Evolutionary conservation across 106 monocot species (phyloP).

Genomic region (Chionographis japonica): DNA sequence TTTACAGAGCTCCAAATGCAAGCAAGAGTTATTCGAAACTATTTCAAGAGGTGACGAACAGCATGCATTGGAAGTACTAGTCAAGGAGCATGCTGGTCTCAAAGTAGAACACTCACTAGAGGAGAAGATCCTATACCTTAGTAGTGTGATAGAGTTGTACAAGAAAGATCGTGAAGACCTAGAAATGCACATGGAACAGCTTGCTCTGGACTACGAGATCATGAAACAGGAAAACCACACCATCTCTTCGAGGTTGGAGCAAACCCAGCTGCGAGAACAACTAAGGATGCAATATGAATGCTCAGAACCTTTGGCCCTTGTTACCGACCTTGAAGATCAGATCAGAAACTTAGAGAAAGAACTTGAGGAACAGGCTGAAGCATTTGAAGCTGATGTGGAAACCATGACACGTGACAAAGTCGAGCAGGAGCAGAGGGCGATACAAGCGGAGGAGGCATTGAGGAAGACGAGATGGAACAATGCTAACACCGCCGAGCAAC

Average conservation of each 20-base stretch:
- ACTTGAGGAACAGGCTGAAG: constrained; percentile 52
- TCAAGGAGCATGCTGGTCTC: constrained; percentile 31
- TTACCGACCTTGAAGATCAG: constrained; percentile 83
- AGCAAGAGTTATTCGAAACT: constrained; percentile 26
- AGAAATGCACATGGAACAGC: constrained; percentile 99
- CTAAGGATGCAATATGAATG: constrained; percentile 95
- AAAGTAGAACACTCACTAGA: constrained; percentile 35
- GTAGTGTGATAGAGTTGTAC: constrained; percentile 70
- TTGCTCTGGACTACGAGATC: constrained; percentile 96
- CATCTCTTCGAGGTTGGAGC: constrained; percentile 66
- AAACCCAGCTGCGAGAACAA: constrained; percentile 77
- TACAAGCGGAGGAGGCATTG: constrained; percentile 69
- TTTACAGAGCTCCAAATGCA: constrained; percentile 19
- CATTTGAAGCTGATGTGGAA: constrained; percentile 60
- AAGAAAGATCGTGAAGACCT: constrained; percentile 86
- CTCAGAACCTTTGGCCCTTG: constrained; percentile 73
- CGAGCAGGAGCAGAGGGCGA: constrained; percentile 82
- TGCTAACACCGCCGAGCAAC: constrained; percentile 44
- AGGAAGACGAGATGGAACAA: constrained; percentile 56
- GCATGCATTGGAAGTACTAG: constrained; percentile 33
- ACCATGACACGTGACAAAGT: constrained; percentile 40
- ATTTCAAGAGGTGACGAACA: constrained; percentile 32
- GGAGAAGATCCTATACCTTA: constrained; percentile 51
- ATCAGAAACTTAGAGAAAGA: constrained; percentile 77
- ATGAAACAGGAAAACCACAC: constrained; percentile 96